Evolutionary conservation across 2,329 filamentous ascomycete genomes (phyloP).

Genomic region (Aureobasidium vineae): DNA sequence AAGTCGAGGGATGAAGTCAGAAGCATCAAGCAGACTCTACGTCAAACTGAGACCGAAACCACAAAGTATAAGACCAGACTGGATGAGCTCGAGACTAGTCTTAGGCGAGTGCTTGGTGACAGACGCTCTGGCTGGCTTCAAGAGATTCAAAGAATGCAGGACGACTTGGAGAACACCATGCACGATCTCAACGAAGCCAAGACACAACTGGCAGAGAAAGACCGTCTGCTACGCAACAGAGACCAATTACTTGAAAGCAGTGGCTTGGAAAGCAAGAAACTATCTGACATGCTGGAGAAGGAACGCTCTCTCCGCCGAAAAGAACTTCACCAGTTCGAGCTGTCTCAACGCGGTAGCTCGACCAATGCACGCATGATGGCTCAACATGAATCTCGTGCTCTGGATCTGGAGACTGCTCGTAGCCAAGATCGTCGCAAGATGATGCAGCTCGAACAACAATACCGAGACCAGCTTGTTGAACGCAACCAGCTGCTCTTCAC

Average conservation of each 20-base stretch:
- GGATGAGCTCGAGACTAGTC: conserved; percentile 82
- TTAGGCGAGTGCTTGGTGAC: conserved; percentile 81
- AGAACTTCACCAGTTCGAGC: conserved; percentile 84
- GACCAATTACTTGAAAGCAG: conserved; percentile 86
- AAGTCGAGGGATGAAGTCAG: conserved; percentile 82
- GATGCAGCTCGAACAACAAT: conserved; percentile 70
- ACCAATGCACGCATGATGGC: conserved; percentile 83
- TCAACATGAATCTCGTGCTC: conserved; percentile 78
- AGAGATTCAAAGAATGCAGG: conserved; percentile 78
- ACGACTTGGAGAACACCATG: conserved; percentile 79
- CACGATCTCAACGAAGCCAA: conserved; percentile 78
- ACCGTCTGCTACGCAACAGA: conserved; percentile 83
- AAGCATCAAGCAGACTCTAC: conserved; percentile 76
- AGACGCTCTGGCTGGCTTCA: conserved; percentile 82
- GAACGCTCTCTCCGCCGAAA: conserved; percentile 81
- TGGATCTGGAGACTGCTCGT: conserved; percentile 79
- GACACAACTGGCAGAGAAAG: conserved; percentile 80
- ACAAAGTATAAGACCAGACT: conserved; percentile 88
- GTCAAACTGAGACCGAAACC: conserved; percentile 81
- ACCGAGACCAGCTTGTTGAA: conserved; percentile 83
- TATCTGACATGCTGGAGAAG: conserved; percentile 86
- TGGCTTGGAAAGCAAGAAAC: conserved; percentile 77
- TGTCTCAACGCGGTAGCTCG: conserved; percentile 80
- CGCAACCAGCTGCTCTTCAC: conserved; percentile 82
- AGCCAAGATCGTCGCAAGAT: conserved; percentile 76